phyloP scores from a whole-genome alignment of 2,329 filamentous ascomycete genomes.

The Botrytis byssoidea region DNA sequence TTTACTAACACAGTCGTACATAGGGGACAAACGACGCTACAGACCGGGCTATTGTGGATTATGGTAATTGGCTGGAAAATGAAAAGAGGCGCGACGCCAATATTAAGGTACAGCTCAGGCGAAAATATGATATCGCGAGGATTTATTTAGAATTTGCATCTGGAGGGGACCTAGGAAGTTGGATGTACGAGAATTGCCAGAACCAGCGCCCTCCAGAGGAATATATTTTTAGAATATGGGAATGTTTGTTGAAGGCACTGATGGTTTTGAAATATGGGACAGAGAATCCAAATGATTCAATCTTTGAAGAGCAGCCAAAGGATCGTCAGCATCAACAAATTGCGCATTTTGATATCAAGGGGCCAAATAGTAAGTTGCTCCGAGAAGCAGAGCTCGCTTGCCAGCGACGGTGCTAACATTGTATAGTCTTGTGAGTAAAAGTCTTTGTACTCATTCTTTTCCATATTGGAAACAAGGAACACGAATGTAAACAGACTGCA shows the following conservation, averaged over 20 bases:
- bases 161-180: neutral
- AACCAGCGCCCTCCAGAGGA: neutral
- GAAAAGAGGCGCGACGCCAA: neutral
- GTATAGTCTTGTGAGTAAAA: conserved; percentile 7
- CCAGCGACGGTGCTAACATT: neutral
- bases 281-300: neutral
- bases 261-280: conserved; percentile 12
- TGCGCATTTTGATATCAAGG: conserved; percentile 12
- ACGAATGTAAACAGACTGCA: neutral
- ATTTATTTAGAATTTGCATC: conserved; percentile 17
- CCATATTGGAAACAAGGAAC: neutral
- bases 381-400: neutral
- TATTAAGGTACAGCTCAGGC: neutral
- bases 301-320: neutral
- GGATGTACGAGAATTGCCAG: neutral
- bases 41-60: neutral
- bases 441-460: neutral
- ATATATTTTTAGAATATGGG: conserved; percentile 11
- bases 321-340: neutral
- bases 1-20: neutral
- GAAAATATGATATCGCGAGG: neutral
- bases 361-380: neutral
- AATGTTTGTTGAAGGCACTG: conserved; percentile 13
- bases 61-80: too few relatives aligned
- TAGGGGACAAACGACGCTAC: neutral